Evolutionary conservation across 225 moss, liverwort and hornwort species (phyloP).

Genomic region (Bryum argenteum): DNA sequence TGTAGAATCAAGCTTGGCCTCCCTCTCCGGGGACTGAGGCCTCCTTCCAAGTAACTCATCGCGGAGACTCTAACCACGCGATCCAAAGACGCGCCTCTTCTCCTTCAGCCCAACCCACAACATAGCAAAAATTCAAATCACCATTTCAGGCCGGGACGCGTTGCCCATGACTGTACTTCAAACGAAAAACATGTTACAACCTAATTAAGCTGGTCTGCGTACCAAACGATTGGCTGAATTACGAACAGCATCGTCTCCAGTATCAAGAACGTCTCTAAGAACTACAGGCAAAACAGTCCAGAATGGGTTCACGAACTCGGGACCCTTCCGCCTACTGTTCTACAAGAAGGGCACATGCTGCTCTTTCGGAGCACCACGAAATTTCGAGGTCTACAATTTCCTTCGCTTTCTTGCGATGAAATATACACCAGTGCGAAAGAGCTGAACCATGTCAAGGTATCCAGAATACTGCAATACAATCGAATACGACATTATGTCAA

Average conservation of each 20-base stretch:
- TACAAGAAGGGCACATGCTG: slow-evolving; percentile 91
- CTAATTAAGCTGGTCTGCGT: slow-evolving; percentile 22
- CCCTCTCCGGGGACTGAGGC: slow-evolving; percentile 56
- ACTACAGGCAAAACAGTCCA: slow-evolving; percentile 88
- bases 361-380: slow-evolving; percentile 76
- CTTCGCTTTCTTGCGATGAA: slow-evolving; percentile 95
- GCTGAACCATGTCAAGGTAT: slow-evolving; percentile 67
- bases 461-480: background rate
- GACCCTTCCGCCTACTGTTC: slow-evolving; percentile 91
- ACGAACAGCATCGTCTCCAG: slow-evolving; percentile 80
- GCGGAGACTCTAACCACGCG: slow-evolving; percentile 83
- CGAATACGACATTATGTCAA: no score
- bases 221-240: slow-evolving; percentile 86
- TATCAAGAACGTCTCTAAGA: slow-evolving; percentile 79
- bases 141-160: background rate
- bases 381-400: slow-evolving; percentile 84
- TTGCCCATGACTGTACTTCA: background rate
- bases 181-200: background rate
- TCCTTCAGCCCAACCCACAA: slow-evolving; percentile 54
- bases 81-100: slow-evolving; percentile 94
- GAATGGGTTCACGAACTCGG: slow-evolving; percentile 93
- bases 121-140: slow-evolving; percentile 4
- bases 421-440: slow-evolving; percentile 98
- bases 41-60: slow-evolving; percentile 87
- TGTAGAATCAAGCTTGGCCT: slow-evolving; percentile 55